Percentiles rank a stretch among this genome's conserved stretches.
These are phyloP conservation scores for Raphanus hybrid DNA, from an alignment of 441 rosid genomes.

Conservation along the genomic window DNA sequence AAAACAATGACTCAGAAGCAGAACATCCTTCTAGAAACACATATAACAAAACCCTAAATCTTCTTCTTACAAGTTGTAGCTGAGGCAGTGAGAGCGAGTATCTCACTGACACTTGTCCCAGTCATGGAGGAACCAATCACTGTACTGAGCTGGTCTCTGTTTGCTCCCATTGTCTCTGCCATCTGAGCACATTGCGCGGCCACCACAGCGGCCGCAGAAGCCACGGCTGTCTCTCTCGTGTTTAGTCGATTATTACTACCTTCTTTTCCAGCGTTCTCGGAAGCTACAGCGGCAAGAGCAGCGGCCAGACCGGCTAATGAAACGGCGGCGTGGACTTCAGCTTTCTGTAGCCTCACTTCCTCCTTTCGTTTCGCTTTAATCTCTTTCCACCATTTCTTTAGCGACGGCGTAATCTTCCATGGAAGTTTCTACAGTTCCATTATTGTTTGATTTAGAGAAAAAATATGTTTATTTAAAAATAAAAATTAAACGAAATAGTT, in stretches of 20 bases:
- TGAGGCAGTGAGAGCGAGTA: constrained; percentile 86
- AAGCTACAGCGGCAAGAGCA: constrained; percentile 81
- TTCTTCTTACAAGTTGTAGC: constrained; percentile 73
- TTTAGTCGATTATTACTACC: constrained; percentile 31
- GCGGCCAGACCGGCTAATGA: constrained; percentile 91
- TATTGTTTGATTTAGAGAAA: no score
- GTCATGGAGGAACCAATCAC: constrained; percentile 77
- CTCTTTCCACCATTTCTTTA: constrained; percentile 51
- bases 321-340: constrained; percentile 85
- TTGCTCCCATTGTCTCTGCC: constrained; percentile 92
- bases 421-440: no score
- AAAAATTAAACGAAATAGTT: not conserved
- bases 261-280: constrained; percentile 52
- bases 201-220: constrained; percentile 89
- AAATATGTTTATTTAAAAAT: not conserved
- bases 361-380: constrained; percentile 77
- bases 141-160: constrained; percentile 66
- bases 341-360: constrained; percentile 74
- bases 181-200: constrained; percentile 85
- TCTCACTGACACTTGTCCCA: constrained; percentile 67
- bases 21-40: constrained; percentile 3
- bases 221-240: constrained; percentile 67
- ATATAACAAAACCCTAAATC: not conserved
- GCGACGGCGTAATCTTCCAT: no score
- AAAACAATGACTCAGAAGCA: constrained; percentile 16